phyloP scores from a whole-genome alignment of 441 rosid genomes.

The Oxalis stricta region DNA sequence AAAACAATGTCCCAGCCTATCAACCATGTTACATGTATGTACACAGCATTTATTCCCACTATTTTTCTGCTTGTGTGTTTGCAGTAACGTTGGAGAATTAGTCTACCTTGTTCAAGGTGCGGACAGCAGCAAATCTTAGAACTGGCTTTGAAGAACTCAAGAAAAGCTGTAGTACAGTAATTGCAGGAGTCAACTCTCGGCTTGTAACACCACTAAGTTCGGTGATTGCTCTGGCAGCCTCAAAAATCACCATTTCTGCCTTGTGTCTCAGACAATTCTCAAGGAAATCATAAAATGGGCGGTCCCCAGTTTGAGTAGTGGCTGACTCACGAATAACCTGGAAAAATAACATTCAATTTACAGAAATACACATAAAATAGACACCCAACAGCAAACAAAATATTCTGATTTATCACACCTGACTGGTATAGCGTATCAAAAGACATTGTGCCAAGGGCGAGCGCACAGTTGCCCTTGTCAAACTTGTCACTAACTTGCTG shows the following conservation, averaged over 20 bases:
- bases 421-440: constrained; percentile 84
- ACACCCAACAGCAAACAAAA: background rate
- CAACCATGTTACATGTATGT: too few species aligned
- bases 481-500: constrained; percentile 83
- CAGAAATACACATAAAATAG: background rate
- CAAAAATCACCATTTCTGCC: constrained; percentile 97
- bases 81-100: background rate
- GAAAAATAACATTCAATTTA: constrained; percentile 1
- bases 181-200: constrained; percentile 95
- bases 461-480: constrained; percentile 93
- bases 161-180: constrained; percentile 92
- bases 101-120: constrained; percentile 85
- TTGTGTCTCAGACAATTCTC: constrained; percentile 93
- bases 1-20: constrained; percentile 1
- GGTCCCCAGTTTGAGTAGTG: constrained; percentile 68
- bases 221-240: constrained; percentile 97
- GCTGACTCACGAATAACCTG: constrained; percentile 88
- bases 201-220: constrained; percentile 84
- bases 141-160: constrained; percentile 93
- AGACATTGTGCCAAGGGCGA: constrained; percentile 96
- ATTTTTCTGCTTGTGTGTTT: too few species aligned
- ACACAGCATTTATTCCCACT: too few species aligned
- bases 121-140: constrained; percentile 95
- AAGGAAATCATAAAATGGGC: constrained; percentile 93
- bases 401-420: constrained; percentile 27